A percentile compares a stretch with the other conserved stretches of the same genome.
These are phyloP conservation scores for Termitomyces sp. DNA, from an alignment of 768 basidiomycete genomes.

Conservation along the genomic window DNA sequence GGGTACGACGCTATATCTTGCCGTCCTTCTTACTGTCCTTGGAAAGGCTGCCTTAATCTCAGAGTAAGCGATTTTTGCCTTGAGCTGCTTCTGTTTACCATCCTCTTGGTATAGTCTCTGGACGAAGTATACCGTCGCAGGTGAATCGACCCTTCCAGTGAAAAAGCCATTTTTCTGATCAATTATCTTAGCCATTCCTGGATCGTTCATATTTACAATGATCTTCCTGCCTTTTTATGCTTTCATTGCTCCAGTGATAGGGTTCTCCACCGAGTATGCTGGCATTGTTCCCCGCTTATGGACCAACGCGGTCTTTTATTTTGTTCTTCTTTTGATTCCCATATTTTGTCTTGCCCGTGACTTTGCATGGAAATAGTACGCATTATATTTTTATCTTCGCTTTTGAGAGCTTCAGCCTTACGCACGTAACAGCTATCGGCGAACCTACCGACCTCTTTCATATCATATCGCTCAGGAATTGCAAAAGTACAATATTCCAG, in stretches of 20 bases:
- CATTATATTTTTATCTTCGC: slow-evolving; percentile 12
- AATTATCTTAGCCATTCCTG: slow-evolving; percentile 73
- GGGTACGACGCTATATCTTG: slow-evolving; percentile 95
- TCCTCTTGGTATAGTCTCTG: slow-evolving; percentile 59
- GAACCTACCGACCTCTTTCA: slow-evolving; percentile 86
- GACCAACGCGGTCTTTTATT: slow-evolving; percentile 86
- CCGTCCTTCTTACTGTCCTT: slow-evolving; percentile 88
- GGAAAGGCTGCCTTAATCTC: slow-evolving; percentile 97
- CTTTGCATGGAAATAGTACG: slow-evolving; percentile 97
- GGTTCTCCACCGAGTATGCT: slow-evolving; percentile 87
- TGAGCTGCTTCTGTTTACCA: neutral
- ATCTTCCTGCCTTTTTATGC: slow-evolving; percentile 88
- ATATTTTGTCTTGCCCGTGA: slow-evolving; percentile 82
- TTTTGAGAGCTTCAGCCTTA: slow-evolving; percentile 9
- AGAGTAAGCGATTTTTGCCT: slow-evolving; percentile 57
- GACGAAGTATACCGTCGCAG: slow-evolving; percentile 98
- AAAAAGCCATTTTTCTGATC: neutral
- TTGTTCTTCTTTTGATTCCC: slow-evolving; percentile 80
- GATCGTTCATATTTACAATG: slow-evolving; percentile 98
- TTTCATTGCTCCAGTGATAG: slow-evolving; percentile 75
- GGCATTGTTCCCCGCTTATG: slow-evolving; percentile 88
- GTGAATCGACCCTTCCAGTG: slow-evolving; percentile 28
- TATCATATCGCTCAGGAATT: slow-evolving; percentile 99
- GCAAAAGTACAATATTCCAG: slow-evolving; percentile 98
- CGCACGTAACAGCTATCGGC: slow-evolving; percentile 59